phyloP scores from a whole-genome alignment of 2,329 filamentous ascomycete species.

The Fusarium sp. region DNA sequence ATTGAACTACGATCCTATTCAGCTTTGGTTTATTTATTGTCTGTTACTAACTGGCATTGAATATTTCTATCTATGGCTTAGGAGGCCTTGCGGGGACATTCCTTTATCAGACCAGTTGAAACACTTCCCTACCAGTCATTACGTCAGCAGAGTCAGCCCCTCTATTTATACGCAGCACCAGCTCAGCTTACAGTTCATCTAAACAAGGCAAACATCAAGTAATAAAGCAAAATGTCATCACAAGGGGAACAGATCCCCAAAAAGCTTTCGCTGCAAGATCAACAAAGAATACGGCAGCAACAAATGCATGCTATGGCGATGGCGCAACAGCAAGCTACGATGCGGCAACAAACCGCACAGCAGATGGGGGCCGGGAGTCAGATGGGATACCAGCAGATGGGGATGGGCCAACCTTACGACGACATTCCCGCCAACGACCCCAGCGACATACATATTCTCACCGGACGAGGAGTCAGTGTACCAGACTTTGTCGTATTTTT shows the following conservation, averaged over 20 bases:
- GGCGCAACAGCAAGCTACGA: not conserved
- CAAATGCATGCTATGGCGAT: not conserved
- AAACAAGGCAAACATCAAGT: not conserved
- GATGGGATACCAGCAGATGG: not conserved
- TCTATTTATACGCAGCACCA: not conserved
- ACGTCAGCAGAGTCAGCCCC: not conserved
- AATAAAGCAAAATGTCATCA: not conserved
- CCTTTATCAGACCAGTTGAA: too few species aligned
- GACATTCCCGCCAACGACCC: not conserved
- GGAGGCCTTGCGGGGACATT: too few species aligned
- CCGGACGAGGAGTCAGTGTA: not conserved
- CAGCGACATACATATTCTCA: not conserved
- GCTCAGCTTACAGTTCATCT: not conserved
- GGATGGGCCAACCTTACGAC: not conserved
- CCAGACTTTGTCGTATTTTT: conserved; percentile 1
- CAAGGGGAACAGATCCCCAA: not conserved
- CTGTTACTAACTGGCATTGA: too few species aligned
- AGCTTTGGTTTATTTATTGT: too few species aligned
- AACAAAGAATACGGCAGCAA: not conserved
- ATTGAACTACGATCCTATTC: too few species aligned
- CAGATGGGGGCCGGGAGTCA: not conserved
- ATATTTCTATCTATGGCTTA: too few species aligned
- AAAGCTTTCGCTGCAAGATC: not conserved
- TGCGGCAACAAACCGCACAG: not conserved
- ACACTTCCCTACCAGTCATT: not conserved